Base-by-base conservation (phyloP, 2,329 filamentous ascomycete species). In the Diaporthe caulivora region DNA sequence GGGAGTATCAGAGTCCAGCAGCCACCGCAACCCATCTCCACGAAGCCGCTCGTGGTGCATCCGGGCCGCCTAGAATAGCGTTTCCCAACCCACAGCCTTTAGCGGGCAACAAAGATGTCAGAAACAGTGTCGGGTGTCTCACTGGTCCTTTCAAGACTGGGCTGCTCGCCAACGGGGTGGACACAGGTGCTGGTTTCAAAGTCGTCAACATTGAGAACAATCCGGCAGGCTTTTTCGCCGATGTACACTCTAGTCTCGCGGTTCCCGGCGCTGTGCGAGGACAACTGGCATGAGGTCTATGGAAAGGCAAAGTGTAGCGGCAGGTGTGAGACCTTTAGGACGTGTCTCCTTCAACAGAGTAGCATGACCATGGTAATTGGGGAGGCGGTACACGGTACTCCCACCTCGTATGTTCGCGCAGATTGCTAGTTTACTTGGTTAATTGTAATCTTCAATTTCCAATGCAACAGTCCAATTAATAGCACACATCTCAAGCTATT, bases 1-100 rank as follows among this genome's bases (percentile, higher is more conserved):
- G 86, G 69, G 78, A 81, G 6, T 88, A 88, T 77, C 76, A 79
- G 64, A 87, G 85, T 1, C 80, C 83, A 1, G 86, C 87, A 31
- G 72, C 77, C 7, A 88, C 86, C 9, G 85, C 86, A 58, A 88
- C 87, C 5, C 86, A 88, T 77, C 82, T 88, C 75, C 86, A 88
- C 80, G 80, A 87, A 77, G 86, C 82, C 5, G 81, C 77, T 2
- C 80, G 79, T 57, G 86, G 86, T 69, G 77, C 78, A 15, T 78
- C 82, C 15, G 87, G 87, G 10, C 86, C 86, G 37, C 87, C 87
- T 13, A 77, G 86, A 44, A 77, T 87, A 71, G 84, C 83, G 0
- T 86, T 87, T 77, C 84, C 85, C 47, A 86, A 87, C 78, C 84
- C 85, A 9, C 42, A 51, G 44, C 62, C 62, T 7, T 78, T 82